These are phyloP conservation scores for Fusarium temperatum DNA, from an alignment of 2,329 filamentous ascomycete genomes.

Conservation along the genomic window DNA sequence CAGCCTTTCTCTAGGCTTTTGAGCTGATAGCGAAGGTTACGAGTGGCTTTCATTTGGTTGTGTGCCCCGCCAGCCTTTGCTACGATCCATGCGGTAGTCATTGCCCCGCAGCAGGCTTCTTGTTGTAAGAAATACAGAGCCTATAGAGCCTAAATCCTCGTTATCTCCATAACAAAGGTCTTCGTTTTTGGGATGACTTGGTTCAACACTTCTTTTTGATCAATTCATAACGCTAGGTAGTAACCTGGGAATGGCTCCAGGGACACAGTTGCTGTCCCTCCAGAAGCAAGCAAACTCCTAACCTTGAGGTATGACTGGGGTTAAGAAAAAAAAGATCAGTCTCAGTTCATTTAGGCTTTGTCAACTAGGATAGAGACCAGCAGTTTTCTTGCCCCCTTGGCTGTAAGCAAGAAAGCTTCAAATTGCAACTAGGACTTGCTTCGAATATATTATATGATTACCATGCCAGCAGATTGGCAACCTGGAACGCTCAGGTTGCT, in stretches of 20 bases:
- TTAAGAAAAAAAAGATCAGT: background rate
- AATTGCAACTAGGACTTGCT: background rate
- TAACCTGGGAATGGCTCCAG: background rate
- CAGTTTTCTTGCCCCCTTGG: background rate
- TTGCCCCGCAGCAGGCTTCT: conserved; percentile 16
- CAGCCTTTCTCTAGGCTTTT: background rate
- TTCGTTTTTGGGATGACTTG: too few species aligned
- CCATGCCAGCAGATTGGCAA: background rate
- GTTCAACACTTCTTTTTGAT: background rate
- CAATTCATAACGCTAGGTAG: background rate
- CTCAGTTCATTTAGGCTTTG: background rate
- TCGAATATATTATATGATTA: background rate
- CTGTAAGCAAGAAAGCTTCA: background rate
- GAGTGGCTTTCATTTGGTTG: conserved; percentile 21
- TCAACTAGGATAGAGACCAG: background rate
- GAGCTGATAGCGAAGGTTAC: conserved; percentile 14
- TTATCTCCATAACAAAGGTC: too few species aligned
- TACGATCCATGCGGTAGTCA: background rate
- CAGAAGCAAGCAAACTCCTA: background rate
- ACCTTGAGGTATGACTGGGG: background rate
- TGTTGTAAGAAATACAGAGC: background rate
- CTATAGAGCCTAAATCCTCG: too few species aligned
- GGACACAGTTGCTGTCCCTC: background rate
- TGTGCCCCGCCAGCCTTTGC: conserved; percentile 19
- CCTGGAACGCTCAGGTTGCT: background rate